Evolutionary conservation across 2,329 filamentous ascomycete species (phyloP), one percentile per base, ranked within the genome.

Genomic region (Phialophora verrucosa): DNA sequence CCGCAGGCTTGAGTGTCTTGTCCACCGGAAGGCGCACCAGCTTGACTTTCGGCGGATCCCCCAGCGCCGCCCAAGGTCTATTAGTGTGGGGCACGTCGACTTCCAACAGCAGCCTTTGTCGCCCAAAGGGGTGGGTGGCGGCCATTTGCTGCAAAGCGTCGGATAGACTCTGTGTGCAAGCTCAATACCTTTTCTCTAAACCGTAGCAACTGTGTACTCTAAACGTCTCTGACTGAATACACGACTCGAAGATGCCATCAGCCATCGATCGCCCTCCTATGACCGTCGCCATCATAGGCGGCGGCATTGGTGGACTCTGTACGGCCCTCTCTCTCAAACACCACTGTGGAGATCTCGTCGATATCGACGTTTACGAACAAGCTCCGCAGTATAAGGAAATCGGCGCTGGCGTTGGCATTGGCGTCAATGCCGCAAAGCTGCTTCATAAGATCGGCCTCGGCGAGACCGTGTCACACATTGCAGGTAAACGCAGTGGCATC

Each of bases 291-390:
- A 73, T 81, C 35, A 73, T 79, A 20, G 78, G 79, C 27, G 79
- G 78, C 27, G 79, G 79, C 62, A 78, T 80, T 25, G 77, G 76
- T 32, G 79, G 79, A 17, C 74, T 80, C 25, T 76, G 74, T 63
- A 70, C 74, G 17, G 75, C 77, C 14, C 74, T 80, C 14, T 73
- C 76, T n/a, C 74, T 80, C 6, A 74, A 77, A 55, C 73, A 78
- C 51, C 76, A 78, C 65, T 64, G 58, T 47, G 55, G 51, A 5
- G 31, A 53, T 25, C 69, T 60, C 71, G 70, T 71, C 67, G 73
- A 73, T 35, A 65, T 76, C 2, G 71, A 75, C 44, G 73, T 73
- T 10, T 75, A 73, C 35, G 71, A 72, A 29, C 71, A 75, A 65
- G 58, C 62, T 17, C 60, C 63, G 12, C 57, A 66, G 20, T 69